phyloP scores from a whole-genome alignment of 208 protist genomes.

The Crithidia mellificae region DNA sequence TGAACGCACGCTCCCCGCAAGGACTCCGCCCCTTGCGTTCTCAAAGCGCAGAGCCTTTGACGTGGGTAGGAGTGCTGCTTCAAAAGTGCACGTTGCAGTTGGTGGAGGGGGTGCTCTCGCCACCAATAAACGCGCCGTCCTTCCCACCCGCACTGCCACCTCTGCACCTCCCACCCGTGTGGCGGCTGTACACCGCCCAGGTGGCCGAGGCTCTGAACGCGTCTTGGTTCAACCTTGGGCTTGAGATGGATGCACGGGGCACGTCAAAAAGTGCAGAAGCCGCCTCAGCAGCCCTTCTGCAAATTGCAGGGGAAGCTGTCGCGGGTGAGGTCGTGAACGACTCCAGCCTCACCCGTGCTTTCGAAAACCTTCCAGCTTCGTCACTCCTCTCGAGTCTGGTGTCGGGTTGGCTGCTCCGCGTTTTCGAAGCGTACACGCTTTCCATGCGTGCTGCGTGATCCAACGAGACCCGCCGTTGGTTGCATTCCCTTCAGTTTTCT shows the following conservation, averaged over 20 bases:
- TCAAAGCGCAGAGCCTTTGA: neutral
- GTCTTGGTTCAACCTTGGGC: neutral
- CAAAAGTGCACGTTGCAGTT: slow-evolving; percentile 1
- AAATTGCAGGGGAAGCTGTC: neutral
- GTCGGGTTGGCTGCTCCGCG: slow-evolving; percentile 16
- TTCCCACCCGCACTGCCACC: too few species aligned
- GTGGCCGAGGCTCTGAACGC: neutral
- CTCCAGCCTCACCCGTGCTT: neutral
- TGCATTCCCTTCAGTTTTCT: too few species aligned
- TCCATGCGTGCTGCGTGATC: too few species aligned
- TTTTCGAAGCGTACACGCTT: slow-evolving; percentile 10
- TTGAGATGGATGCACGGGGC: neutral
- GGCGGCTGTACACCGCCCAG: neutral
- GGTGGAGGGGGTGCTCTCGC: too few species aligned
- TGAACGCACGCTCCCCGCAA: slow-evolving; percentile 11
- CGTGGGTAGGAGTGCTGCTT: slow-evolving; percentile 1
- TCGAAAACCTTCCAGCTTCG: neutral
- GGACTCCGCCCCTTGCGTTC: too few species aligned
- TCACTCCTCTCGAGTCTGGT: slow-evolving; percentile 4
- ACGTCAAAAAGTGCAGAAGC: neutral
- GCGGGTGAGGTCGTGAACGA: neutral
- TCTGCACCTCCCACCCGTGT: neutral
- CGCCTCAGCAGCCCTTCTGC: neutral
- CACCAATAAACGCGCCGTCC: too few species aligned
- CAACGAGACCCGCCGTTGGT: too few species aligned